Base-by-base conservation (phyloP, 805 yeast genomes). In the Metschnikowia drakensbergensis region DNA sequence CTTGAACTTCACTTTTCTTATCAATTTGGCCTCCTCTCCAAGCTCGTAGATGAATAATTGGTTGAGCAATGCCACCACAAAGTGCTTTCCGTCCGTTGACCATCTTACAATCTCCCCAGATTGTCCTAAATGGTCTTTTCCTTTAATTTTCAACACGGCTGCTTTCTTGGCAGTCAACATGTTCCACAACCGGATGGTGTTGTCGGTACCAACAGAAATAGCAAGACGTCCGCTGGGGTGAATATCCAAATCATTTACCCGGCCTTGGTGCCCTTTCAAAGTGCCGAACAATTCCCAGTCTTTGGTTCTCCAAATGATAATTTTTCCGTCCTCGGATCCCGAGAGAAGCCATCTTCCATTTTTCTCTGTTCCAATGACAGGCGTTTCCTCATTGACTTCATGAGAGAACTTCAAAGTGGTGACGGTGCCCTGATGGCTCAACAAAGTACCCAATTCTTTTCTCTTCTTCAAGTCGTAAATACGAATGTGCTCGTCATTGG, bases 101-200 rank as follows among this genome's bases (percentile, higher is more conserved):
- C 96, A 89, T 44, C 80, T 74, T 7, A 84, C 86, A 60, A 71
- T 72, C 52, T 82, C 83, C 39, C 84, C 86, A 48, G 74, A 68
- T 66, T 85, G 87, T 5, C 84, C 84, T 50, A 76, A 67, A 54
- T 84, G 82, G 60, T 84, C 87, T 51, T 75, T 80, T 35, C 84
- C 85, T 62, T 78, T 84, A 51, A 87, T 69, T 61, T 86, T 90
- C 66, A 91, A 71, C 8, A 80, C 75, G 1, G 96, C 91, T 17
- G 98, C 98, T 67, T 90, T 91, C 64, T 88, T 87, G 10, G 89
- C 94, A 1, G 97, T 92, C 98, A 94, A 92, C 55, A 94, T 73
- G 63, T 94, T 94, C 99, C 99, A 94, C 50, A 94, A 75, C 61
- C 92, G 76, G 33, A 94, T 76, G 5, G 96, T 86, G 53, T 80